Evolutionary conservation across 31 red algal species (phyloP).

Genomic region (Porphyra umbilicalis): DNA sequence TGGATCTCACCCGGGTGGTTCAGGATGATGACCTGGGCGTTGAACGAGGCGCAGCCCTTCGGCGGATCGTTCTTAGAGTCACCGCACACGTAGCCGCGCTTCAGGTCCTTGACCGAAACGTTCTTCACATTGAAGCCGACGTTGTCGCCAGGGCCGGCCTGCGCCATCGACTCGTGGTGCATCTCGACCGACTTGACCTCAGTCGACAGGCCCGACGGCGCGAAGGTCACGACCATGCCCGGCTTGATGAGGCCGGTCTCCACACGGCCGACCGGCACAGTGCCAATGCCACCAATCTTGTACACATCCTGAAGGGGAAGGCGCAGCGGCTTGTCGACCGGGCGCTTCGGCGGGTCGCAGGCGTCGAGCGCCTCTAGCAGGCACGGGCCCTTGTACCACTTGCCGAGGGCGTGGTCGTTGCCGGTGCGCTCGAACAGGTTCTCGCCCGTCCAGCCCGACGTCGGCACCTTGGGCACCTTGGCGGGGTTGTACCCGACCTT

Average conservation of each 20-base stretch:
- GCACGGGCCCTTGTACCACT: constrained; percentile 87
- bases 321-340: constrained; percentile 54
- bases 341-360: constrained; percentile 71
- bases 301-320: constrained; percentile 96
- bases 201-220: constrained; percentile 60
- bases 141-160: constrained; percentile 94
- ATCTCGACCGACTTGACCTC: constrained; percentile 98
- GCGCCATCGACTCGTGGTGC: constrained; percentile 87
- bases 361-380: constrained; percentile 84
- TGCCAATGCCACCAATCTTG: constrained; percentile 98
- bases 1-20: constrained; percentile 96
- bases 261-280: constrained; percentile 94
- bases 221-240: constrained; percentile 78
- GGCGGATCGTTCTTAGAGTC: constrained; percentile 58
- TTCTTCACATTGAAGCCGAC: constrained; percentile 98
- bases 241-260: constrained; percentile 91
- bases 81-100: constrained; percentile 87
- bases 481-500: constrained; percentile 94
- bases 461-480: constrained; percentile 86
- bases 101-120: constrained; percentile 76
- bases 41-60: constrained; percentile 59
- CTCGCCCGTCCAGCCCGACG: constrained; percentile 97
- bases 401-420: constrained; percentile 35
- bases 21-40: constrained; percentile 90
- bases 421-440: constrained; percentile 81